phyloP scores from a whole-genome alignment of 495 filamentous ascomycete species.

The Aspergillus cristatus region DNA sequence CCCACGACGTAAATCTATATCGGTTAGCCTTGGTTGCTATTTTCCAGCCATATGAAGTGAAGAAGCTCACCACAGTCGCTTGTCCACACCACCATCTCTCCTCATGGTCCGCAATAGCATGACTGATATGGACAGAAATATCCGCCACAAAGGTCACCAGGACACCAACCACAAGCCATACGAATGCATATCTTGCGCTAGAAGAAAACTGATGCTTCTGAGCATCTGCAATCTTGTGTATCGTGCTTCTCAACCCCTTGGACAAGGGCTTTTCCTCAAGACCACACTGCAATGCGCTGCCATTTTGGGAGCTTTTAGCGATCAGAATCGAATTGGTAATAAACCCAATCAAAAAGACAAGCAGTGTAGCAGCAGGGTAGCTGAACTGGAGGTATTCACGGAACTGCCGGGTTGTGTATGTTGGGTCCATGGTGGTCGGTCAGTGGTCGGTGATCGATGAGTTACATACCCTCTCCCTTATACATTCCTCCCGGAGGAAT shows the following conservation, averaged over 20 bases:
- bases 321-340: background rate
- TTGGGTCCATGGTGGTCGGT: background rate
- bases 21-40: background rate
- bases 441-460: too few relatives aligned
- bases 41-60: background rate
- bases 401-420: background rate
- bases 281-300: background rate
- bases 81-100: slow-evolving; percentile 72
- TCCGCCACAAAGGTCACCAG: background rate
- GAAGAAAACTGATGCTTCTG: background rate
- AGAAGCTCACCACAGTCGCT: slow-evolving; percentile 56
- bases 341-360: background rate
- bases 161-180: background rate
- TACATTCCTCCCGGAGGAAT: too few relatives aligned
- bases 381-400: background rate
- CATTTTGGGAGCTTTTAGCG: background rate
- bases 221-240: background rate
- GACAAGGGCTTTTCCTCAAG: background rate
- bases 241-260: background rate
- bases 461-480: too few relatives aligned
- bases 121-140: background rate
- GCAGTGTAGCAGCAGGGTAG: background rate
- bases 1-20: slow-evolving; percentile 60
- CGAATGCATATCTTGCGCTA: background rate
- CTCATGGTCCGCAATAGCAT: background rate